Evolutionary conservation across 2,329 filamentous ascomycete species (phyloP).

Genomic region (Emydomyces testavorans): DNA sequence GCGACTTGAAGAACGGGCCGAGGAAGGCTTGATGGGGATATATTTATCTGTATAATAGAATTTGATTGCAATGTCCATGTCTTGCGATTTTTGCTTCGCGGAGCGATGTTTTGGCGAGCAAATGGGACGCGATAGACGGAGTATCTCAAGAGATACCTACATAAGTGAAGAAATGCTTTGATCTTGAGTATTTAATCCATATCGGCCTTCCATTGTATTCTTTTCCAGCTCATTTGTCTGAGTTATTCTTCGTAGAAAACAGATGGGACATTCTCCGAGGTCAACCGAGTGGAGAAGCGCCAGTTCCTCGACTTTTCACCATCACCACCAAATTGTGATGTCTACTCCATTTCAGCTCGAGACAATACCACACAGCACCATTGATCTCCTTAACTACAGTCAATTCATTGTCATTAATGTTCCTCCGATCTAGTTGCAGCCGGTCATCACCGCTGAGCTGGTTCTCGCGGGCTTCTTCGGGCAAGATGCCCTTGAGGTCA

Average conservation of each 20-base stretch:
- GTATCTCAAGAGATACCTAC: no score
- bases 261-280: slow-evolving; percentile 19
- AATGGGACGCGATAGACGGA: no score
- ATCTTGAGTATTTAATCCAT: background rate
- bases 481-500: slow-evolving; percentile 67
- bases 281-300: slow-evolving; percentile 21
- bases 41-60: slow-evolving; percentile 14
- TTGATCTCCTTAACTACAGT: background rate
- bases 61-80: slow-evolving; percentile 14
- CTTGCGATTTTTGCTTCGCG: background rate
- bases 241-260: background rate
- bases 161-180: no score
- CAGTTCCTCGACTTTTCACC: slow-evolving; percentile 9
- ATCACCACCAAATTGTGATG: background rate
- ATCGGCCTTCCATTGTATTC: background rate
- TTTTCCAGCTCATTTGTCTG: background rate
- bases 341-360: background rate
- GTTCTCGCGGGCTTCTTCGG: slow-evolving; percentile 34
- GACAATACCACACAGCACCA: background rate
- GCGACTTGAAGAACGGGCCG: slow-evolving; percentile 28
- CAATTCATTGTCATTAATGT: slow-evolving; percentile 29
- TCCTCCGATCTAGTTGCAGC: slow-evolving; percentile 31
- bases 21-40: slow-evolving; percentile 25
- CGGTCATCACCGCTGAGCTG: slow-evolving; percentile 36
- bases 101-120: background rate